Evolutionary conservation across 2,329 filamentous ascomycete genomes (phyloP).

Genomic region (Aspergillus phoenicis): DNA sequence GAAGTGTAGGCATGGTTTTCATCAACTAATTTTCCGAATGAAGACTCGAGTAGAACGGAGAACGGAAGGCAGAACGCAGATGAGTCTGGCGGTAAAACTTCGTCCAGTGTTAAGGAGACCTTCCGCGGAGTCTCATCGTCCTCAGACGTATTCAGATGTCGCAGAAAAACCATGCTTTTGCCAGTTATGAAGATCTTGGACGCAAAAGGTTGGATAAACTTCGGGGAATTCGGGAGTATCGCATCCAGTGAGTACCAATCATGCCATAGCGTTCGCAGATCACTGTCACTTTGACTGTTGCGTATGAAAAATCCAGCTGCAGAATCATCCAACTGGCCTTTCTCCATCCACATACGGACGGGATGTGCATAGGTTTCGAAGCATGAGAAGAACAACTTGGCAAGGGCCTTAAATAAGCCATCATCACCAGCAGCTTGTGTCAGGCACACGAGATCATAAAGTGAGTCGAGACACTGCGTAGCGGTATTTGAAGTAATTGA

Average conservation of each 20-base stretch:
- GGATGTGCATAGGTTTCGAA: conserved; percentile 80
- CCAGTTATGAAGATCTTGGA: conserved; percentile 80
- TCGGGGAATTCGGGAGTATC: conserved; percentile 68
- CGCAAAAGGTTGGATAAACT: conserved; percentile 71
- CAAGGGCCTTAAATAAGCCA: conserved; percentile 63
- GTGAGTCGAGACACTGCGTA: conserved; percentile 75
- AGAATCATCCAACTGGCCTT: conserved; percentile 65
- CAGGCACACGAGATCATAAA: conserved; percentile 70
- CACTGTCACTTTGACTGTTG: conserved; percentile 57
- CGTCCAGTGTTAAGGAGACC: conserved; percentile 33
- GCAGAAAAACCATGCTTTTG: conserved; percentile 85
- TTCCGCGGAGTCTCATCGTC: conserved; percentile 37
- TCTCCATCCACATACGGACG: conserved; percentile 81
- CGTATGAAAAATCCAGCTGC: conserved; percentile 77
- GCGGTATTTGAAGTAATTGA: conserved; percentile 51
- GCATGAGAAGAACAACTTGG: conserved; percentile 74
- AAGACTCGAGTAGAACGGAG: conserved; percentile 69
- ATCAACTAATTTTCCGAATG: conserved; percentile 76
- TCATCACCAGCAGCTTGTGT: conserved; percentile 71
- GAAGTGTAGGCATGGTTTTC: conserved; percentile 73
- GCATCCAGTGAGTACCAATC: conserved; percentile 68
- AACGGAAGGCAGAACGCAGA: conserved; percentile 41
- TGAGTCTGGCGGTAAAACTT: conserved; percentile 44
- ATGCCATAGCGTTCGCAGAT: conserved; percentile 72
- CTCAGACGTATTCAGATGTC: conserved; percentile 61